phyloP scores from a whole-genome alignment of 257 asterid genomes.

The Solanum dulcamara region DNA sequence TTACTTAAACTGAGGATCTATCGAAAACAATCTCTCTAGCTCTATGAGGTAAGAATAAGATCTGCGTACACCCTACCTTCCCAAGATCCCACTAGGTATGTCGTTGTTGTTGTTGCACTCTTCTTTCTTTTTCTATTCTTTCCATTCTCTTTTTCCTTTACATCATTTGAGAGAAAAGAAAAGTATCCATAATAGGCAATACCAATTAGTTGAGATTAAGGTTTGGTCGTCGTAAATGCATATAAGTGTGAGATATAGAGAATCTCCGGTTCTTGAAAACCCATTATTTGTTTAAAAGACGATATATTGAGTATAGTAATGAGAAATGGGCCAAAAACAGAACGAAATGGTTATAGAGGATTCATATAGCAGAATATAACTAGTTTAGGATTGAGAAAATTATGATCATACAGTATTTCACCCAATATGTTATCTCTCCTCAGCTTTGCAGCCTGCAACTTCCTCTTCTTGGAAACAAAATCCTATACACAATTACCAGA shows the following conservation, averaged over 20 bases:
- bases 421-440: slow-evolving; percentile 18
- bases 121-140: not conserved
- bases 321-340: not conserved
- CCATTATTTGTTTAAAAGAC: not conserved
- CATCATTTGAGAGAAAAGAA: not conserved
- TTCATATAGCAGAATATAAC: not conserved
- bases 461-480: slow-evolving; percentile 41
- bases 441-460: slow-evolving; percentile 34
- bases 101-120: not conserved
- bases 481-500: slow-evolving; percentile 14
- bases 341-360: not conserved
- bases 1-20: not conserved
- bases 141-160: not conserved
- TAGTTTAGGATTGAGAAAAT: not conserved
- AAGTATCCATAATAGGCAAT: not conserved
- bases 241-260: not conserved
- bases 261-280: not conserved
- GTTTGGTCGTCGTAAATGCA: not conserved
- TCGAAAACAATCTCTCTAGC: not conserved
- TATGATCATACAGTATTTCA: slow-evolving; percentile 33
- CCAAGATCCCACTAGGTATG: not conserved
- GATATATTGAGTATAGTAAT: not conserved
- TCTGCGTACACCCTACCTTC: not conserved
- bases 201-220: not conserved
- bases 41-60: not conserved